Conservation (phyloP, 2,329 filamentous ascomycete species). For the Trichoderma harzianum region DNA sequence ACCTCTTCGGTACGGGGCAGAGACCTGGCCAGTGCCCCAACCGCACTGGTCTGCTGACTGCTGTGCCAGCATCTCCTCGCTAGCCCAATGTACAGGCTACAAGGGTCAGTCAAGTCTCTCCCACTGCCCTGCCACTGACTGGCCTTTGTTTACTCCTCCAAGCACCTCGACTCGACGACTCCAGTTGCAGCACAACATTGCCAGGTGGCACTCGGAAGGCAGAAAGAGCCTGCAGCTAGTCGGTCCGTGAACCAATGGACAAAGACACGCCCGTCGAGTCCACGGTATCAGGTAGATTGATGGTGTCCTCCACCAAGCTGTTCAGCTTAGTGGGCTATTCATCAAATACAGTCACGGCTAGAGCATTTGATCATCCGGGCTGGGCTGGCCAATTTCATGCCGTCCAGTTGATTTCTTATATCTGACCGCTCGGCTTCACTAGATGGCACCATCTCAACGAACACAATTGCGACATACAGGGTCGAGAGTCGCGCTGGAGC, state of each 20-base stretch:
- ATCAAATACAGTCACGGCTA: neutral
- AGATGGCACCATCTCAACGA: neutral
- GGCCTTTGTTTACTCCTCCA: neutral
- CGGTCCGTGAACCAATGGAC: conserved; percentile 10
- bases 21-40: conserved; percentile 10
- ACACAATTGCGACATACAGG: neutral
- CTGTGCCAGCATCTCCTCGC: neutral
- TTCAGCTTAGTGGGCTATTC: neutral
- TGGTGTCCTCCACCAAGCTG: neutral
- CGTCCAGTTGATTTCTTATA: neutral
- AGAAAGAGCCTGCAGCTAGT: conserved; percentile 15
- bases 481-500: neutral
- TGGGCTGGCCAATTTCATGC: neutral
- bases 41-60: conserved; percentile 15
- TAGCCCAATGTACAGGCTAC: conserved; percentile 4
- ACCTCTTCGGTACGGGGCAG: neutral
- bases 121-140: neutral
- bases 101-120: neutral
- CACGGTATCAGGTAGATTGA: neutral
- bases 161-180: neutral
- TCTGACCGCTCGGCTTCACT: neutral
- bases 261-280: neutral
- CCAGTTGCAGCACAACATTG: conserved; percentile 17
- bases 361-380: neutral
- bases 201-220: conserved; percentile 18